Percentiles rank a stretch among this genome's conserved stretches.
phyloP scores from a whole-genome alignment of 306 rosid genomes.

The Begonia peltatifolia region DNA sequence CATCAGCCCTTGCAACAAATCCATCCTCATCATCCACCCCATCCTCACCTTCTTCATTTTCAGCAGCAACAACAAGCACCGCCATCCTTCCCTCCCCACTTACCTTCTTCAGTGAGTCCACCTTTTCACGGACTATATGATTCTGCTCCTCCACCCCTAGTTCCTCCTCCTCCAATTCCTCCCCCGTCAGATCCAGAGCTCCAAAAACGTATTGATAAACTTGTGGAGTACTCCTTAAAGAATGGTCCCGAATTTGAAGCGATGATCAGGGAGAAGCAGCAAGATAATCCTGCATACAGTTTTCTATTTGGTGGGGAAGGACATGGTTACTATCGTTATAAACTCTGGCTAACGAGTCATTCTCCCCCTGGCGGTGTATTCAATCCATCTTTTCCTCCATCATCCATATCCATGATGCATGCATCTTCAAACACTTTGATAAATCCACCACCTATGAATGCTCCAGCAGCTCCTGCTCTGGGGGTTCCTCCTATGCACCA shows the following conservation, averaged over 20 bases:
- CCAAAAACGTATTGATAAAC: slow-evolving; percentile 83
- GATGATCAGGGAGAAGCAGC: slow-evolving; percentile 87
- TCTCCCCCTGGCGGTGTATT: slow-evolving; percentile 57
- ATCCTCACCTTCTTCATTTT: slow-evolving; percentile 43
- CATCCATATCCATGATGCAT: slow-evolving; percentile 54
- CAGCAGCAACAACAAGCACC: slow-evolving; percentile 68
- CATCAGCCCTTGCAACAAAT: slow-evolving; percentile 48
- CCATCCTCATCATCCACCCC: slow-evolving; percentile 47
- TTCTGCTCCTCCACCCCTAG: slow-evolving; percentile 49
- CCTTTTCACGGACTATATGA: slow-evolving; percentile 44
- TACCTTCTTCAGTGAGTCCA: slow-evolving; percentile 43
- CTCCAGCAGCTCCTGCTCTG: slow-evolving; percentile 38
- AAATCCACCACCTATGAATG: slow-evolving; percentile 44
- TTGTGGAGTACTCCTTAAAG: slow-evolving; percentile 77
- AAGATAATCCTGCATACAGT: slow-evolving; percentile 80
- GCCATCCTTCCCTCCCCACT: slow-evolving; percentile 48
- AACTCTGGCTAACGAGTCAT: slow-evolving; percentile 62
- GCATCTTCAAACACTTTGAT: slow-evolving; percentile 74
- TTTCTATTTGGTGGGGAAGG: slow-evolving; percentile 98
- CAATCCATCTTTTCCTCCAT: slow-evolving; percentile 45
- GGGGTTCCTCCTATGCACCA: slow-evolving; percentile 31
- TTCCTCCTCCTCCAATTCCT: slow-evolving; percentile 43
- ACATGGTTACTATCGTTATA: slow-evolving; percentile 64
- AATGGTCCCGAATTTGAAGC: slow-evolving; percentile 95
- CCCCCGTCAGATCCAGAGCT: slow-evolving; percentile 90